A percentile compares a stretch with the other conserved stretches of the same genome.
These are phyloP conservation scores for Syzygium syzygioides DNA, from an alignment of 441 rosid species.

Conservation along the genomic window DNA sequence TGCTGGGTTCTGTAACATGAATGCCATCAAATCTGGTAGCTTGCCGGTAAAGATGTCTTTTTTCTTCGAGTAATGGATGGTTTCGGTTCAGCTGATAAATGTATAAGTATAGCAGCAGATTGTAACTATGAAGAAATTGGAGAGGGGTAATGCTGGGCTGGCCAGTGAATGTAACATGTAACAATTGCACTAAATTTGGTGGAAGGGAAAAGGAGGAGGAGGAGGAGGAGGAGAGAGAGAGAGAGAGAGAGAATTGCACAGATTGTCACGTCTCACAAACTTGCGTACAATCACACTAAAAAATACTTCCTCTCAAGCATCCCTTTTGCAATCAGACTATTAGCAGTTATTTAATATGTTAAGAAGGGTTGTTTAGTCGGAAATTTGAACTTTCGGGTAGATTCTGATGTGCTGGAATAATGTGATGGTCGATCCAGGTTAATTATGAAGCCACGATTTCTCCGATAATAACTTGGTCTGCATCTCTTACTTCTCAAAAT, in stretches of 20 bases:
- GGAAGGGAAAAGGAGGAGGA: not conserved
- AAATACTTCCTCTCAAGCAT: not conserved
- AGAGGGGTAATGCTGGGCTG: not conserved
- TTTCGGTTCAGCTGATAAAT: not conserved
- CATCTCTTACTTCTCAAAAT: not conserved
- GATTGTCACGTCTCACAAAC: not conserved
- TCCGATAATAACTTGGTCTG: not conserved
- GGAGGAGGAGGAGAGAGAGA: not conserved
- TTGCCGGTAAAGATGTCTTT: not conserved
- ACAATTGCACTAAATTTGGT: not conserved
- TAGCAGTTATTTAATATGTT: not conserved
- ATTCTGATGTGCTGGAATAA: not conserved
- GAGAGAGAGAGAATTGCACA: not conserved
- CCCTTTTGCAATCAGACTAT: not conserved
- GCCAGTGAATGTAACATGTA: accelerated
- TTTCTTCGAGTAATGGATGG: not conserved
- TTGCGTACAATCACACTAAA: not conserved
- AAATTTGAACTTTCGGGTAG: not conserved
- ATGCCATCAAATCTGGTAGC: not conserved
- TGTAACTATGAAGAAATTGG: not conserved
- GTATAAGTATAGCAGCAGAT: not conserved
- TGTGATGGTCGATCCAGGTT: not conserved
- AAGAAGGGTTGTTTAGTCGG: not conserved
- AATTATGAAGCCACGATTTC: accelerated
- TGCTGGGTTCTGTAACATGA: not conserved